Evolutionary conservation across 2,329 filamentous ascomycete species (phyloP), one percentile per base, ranked within the genome.

Genomic region (Rhexocercosporidium sp.): DNA sequence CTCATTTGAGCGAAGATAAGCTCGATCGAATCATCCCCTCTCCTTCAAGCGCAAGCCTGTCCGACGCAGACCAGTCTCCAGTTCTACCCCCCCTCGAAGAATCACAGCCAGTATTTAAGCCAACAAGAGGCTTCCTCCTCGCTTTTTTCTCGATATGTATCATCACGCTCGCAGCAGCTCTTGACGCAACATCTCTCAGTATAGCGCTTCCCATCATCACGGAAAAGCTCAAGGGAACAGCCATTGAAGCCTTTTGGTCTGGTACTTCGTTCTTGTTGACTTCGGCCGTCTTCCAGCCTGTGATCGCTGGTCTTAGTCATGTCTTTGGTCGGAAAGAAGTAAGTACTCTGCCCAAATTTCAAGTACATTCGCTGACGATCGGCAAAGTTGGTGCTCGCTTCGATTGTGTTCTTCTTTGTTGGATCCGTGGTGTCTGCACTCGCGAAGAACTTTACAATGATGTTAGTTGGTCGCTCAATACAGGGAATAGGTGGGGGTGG

Each of bases 181-280:
- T 91, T 31, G 89, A 91, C 76, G 88, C 88, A 3, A 91, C 88
- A 0, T 89, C 86, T 3, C 81, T 91, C 61, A 88, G 86, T 3
- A 87, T 90, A 7, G 88, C 89, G 3, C 77, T 90, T 37, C 84
- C 82, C 4, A 82, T 81, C 47, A 85, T 88, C 66, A 82, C 85
- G n/a, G 70, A 77, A 8, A 82, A 82, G 22, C 79, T 89, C 7
- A 71, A 80, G 31, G 85, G 86, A 51, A 82, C 81, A 0, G 85
- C 85, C 2, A 83, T 88, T 37, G 82, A 92, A 77, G 87, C 88
- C 0, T 92, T 92, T 74, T 92, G 90, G 90, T 85, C 88, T 14
- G 90, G 90, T 1, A 92, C 90, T 4, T 88, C 87, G 18, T 93
- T 91, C 70, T 80, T 93, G 4, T 83, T 93, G 5, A 86, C 88